A percentile compares a stretch with the other conserved stretches of the same genome.
phyloP scores from a whole-genome alignment of 2,329 filamentous ascomycete genomes.

The Beauveria sp. region DNA sequence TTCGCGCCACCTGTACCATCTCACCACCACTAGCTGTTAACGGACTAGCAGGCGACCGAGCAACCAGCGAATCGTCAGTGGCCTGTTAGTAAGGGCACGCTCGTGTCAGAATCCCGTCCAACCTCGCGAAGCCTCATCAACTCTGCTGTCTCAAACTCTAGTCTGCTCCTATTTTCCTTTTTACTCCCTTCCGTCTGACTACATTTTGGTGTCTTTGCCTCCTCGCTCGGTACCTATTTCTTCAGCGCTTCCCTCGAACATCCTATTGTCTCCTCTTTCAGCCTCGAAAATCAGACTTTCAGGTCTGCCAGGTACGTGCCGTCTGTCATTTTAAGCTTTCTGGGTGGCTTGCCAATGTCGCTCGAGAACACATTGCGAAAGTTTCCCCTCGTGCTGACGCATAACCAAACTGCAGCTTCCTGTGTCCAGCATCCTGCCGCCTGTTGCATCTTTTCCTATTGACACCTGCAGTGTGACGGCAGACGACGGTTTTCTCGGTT shows the following conservation, averaged over 20 bases:
- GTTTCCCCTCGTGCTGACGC: neutral
- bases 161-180: neutral
- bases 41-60: neutral
- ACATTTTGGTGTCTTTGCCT: neutral
- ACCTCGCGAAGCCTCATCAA: neutral
- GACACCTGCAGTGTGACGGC: neutral
- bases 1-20: neutral
- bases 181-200: neutral
- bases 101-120: neutral
- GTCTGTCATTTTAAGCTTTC: neutral
- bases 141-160: neutral
- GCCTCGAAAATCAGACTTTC: neutral
- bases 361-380: neutral
- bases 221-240: too few relatives aligned
- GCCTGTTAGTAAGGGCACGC: conserved; percentile 5
- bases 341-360: neutral
- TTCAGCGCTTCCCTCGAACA: neutral
- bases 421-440: too few relatives aligned
- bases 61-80: neutral
- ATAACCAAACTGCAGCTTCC: neutral
- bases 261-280: neutral
- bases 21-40: neutral
- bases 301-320: conserved; percentile 1
- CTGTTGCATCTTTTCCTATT: neutral
- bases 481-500: neutral